phyloP scores from a whole-genome alignment of 2,329 filamentous ascomycete genomes.

The Stemphylium lycopersici region DNA sequence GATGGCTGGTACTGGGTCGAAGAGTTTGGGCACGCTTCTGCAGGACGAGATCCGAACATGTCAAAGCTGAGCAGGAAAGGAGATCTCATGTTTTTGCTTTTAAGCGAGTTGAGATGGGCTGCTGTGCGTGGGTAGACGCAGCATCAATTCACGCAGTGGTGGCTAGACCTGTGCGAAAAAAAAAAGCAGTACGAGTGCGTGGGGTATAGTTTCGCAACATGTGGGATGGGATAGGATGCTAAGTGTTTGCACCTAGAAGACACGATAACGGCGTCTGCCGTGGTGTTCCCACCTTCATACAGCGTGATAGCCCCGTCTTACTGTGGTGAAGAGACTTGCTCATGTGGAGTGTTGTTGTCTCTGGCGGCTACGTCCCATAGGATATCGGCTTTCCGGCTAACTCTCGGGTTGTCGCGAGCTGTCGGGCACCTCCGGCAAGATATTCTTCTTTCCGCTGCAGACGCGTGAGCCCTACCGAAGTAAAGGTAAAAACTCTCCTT shows the following conservation, averaged over 20 bases:
- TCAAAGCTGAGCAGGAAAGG: no score
- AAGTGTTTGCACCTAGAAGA: background rate
- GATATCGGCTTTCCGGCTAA: background rate
- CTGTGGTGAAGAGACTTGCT: background rate
- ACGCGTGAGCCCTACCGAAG: background rate
- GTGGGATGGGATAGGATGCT: background rate
- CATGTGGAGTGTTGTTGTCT: background rate
- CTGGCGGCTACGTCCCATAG: background rate
- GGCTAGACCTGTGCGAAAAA: background rate
- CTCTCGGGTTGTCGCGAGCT: background rate
- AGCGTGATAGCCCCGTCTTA: background rate
- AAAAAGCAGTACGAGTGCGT: background rate
- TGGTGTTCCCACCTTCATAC: background rate
- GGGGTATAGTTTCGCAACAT: background rate
- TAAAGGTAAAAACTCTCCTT: background rate
- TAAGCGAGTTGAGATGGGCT: background rate
- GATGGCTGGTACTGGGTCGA: no score
- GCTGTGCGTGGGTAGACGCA: background rate
- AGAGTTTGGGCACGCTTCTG: background rate
- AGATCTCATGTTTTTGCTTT: background rate
- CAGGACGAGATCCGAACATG: background rate
- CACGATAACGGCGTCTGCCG: background rate
- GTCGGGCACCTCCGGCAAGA: background rate
- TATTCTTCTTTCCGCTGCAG: slow-evolving; percentile 1
- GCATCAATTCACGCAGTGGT: background rate